phyloP scores from a whole-genome alignment of 164 flowering plant genomes.

The Tetrastigma voinierianum region DNA sequence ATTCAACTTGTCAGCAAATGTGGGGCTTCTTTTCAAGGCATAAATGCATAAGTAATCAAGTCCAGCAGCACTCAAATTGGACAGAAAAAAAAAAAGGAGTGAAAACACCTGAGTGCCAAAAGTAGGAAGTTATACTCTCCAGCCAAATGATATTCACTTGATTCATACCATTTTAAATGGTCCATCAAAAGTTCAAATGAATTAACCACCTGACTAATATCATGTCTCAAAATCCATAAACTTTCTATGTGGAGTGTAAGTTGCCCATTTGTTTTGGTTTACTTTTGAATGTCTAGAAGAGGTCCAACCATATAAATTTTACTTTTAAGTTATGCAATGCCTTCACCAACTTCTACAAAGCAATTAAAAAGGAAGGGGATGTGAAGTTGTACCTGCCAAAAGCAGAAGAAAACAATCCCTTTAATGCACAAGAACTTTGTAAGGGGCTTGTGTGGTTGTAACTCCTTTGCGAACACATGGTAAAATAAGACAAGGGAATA shows the following conservation, averaged over 20 bases:
- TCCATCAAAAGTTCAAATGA: neutral
- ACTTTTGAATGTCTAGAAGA: neutral
- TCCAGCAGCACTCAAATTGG: neutral
- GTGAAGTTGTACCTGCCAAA: conserved; percentile 81
- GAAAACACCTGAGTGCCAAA: neutral
- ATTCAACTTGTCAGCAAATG: no score
- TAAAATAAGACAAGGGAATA: conserved; percentile 86
- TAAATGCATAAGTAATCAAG: neutral
- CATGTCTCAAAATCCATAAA: no score
- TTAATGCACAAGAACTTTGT: conserved; percentile 93
- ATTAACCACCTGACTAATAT: neutral
- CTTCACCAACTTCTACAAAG: neutral
- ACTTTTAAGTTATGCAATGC: neutral
- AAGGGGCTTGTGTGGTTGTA: conserved; percentile 91
- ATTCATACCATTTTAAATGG: neutral
- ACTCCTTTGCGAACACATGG: conserved; percentile 90
- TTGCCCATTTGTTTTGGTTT: neutral
- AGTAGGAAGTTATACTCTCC: neutral
- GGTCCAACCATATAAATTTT: no score
- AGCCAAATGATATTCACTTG: neutral
- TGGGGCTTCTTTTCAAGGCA: no score
- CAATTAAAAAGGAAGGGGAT: neutral
- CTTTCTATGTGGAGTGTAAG: neutral
- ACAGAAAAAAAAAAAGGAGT: neutral
- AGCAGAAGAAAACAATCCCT: conserved; percentile 97